A percentile compares a stretch with the other conserved stretches of the same genome.
phyloP scores from a whole-genome alignment of 805 yeast genomes.

The Saturnispora dispora region DNA sequence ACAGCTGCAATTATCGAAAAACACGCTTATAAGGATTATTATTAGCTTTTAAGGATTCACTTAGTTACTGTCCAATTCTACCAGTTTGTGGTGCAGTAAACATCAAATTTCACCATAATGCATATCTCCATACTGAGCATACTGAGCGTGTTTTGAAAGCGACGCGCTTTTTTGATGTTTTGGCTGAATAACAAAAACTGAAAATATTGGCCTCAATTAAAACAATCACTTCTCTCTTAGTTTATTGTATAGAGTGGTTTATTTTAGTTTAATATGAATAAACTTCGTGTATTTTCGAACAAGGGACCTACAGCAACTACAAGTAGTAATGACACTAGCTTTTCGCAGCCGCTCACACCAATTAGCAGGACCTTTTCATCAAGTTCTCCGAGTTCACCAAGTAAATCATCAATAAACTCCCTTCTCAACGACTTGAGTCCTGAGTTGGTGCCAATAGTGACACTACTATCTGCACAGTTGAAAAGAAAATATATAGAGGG shows the following conservation, averaged over 20 bases:
- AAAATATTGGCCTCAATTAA: not conserved
- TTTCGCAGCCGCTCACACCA: not conserved
- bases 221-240: not conserved
- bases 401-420: not conserved
- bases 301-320: not conserved
- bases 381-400: not conserved
- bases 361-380: not conserved
- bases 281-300: conserved; percentile 3
- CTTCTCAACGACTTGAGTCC: conserved; percentile 19
- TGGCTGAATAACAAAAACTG: not conserved
- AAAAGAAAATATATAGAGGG: conserved; percentile 74
- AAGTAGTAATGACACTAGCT: not conserved
- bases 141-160: not conserved
- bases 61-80: not conserved
- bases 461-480: conserved; percentile 62
- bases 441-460: conserved; percentile 60
- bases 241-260: not conserved
- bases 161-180: not conserved
- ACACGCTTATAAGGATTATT: not conserved
- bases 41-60: not conserved
- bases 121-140: not conserved
- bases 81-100: not conserved
- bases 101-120: not conserved
- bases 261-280: not conserved
- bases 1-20: not conserved